These are phyloP conservation scores for Diaporthe aspalathi DNA, from an alignment of 2,329 filamentous ascomycete species.

Conservation along the genomic window DNA sequence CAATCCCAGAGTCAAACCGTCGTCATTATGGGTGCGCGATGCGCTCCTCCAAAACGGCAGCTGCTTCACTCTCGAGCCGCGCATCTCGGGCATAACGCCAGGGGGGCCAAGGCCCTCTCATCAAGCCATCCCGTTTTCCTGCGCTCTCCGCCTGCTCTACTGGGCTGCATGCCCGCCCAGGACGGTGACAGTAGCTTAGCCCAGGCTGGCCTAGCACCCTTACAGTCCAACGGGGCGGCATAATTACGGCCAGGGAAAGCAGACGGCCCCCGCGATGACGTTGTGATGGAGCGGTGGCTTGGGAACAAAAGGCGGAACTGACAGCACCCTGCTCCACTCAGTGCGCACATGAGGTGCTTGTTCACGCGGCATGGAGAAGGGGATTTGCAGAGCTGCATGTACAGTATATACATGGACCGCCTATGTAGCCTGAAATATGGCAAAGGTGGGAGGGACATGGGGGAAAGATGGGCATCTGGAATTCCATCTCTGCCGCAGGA, in stretches of 20 bases:
- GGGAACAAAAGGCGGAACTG: neutral
- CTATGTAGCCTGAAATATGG: neutral
- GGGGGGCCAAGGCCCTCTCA: neutral
- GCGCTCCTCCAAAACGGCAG: conserved; percentile 18
- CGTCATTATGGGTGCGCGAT: conserved; percentile 6
- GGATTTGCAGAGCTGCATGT: conserved; percentile 2
- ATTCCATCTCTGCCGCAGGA: conserved; percentile 16
- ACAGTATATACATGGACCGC: neutral
- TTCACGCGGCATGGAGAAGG: neutral
- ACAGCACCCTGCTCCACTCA: conserved; percentile 18
- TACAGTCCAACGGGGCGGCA: neutral
- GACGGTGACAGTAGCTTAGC: neutral
- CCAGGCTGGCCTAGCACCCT: conserved; percentile 18
- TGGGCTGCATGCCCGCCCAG: neutral
- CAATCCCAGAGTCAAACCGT: neutral
- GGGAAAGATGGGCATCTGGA: conserved; percentile 15
- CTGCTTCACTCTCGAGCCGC: conserved; percentile 22
- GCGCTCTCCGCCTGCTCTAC: conserved; percentile 1
- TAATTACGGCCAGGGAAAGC: conserved; percentile 9
- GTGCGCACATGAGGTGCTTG: conserved; percentile 10
- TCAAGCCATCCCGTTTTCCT: neutral
- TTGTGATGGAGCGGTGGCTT: conserved; percentile 27
- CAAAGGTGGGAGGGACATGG: neutral
- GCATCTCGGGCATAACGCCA: conserved; percentile 7
- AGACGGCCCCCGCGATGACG: conserved; percentile 35